phyloP scores from a whole-genome alignment of 495 filamentous ascomycete species.

The Geoglossum glabrum region DNA sequence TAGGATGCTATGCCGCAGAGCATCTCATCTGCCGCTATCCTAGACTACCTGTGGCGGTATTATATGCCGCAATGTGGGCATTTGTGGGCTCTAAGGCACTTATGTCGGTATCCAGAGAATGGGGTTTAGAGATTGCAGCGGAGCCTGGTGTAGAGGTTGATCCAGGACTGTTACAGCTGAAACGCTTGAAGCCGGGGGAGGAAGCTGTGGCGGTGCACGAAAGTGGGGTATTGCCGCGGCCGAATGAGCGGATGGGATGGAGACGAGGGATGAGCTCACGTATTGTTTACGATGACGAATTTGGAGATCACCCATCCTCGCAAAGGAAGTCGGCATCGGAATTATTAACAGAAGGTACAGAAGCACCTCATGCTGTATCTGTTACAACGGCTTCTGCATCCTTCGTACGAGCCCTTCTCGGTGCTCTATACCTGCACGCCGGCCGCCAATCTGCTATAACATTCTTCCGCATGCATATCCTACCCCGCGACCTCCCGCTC shows the following conservation, averaged over 20 bases:
- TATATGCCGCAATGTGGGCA: constrained; percentile 66
- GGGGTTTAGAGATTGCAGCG: constrained; percentile 75
- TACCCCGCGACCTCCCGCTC: constrained; percentile 60
- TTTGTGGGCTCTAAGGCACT: constrained; percentile 58
- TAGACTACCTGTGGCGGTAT: constrained; percentile 62
- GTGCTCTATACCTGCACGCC: constrained; percentile 64
- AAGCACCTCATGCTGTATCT: constrained; percentile 20
- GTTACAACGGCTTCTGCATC: constrained; percentile 32
- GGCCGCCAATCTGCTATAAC: constrained; percentile 46
- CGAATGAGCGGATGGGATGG: constrained; percentile 27
- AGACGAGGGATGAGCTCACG: constrained; percentile 48
- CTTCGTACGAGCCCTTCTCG: constrained; percentile 64
- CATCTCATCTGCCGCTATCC: constrained; percentile 71
- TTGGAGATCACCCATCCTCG: constrained; percentile 36
- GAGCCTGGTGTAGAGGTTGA: constrained; percentile 80
- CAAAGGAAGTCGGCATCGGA: constrained; percentile 15
- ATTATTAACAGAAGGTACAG: constrained; percentile 4
- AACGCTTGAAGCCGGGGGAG: constrained; percentile 35
- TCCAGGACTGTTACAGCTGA: constrained; percentile 77
- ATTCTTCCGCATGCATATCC: constrained; percentile 67
- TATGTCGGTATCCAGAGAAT: constrained; percentile 48
- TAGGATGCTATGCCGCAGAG: constrained; percentile 75
- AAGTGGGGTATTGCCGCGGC: constrained; percentile 11
- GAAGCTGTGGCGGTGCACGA: constrained; percentile 14
- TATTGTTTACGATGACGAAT: constrained; percentile 60